These are phyloP conservation scores for Symbiodinium natans DNA, from an alignment of 73 alveolate species.

Conservation along the genomic window DNA sequence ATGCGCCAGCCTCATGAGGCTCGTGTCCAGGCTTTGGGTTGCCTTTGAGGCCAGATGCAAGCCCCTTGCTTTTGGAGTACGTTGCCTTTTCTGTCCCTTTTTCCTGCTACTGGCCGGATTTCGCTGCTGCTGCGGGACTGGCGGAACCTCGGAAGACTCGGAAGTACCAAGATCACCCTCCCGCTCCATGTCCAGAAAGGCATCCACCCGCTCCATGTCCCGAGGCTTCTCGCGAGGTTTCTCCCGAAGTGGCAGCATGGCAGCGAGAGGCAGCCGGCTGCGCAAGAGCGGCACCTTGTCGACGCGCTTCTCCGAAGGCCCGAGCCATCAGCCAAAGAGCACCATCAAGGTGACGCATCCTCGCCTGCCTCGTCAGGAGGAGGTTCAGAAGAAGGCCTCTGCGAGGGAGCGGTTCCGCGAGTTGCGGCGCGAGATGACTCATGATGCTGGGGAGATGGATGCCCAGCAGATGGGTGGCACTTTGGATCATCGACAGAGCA, in stretches of 20 bases:
- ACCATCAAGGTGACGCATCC: not conserved
- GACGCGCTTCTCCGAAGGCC: slow-evolving; percentile 33
- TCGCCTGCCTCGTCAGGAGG: not conserved
- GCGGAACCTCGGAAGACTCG: not conserved
- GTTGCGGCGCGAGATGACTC: slow-evolving; percentile 4
- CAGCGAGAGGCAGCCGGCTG: not conserved
- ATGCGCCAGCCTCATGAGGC: not conserved
- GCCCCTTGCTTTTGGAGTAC: slow-evolving; percentile 8
- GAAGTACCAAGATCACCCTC: not conserved
- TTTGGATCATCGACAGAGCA: not conserved
- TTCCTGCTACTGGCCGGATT: not conserved
- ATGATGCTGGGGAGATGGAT: not conserved
- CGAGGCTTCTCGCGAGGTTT: not conserved
- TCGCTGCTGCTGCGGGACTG: not conserved
- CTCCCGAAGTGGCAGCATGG: slow-evolving; percentile 12
- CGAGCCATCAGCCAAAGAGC: slow-evolving; percentile 41
- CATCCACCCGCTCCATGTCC: not conserved
- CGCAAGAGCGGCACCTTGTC: not conserved
- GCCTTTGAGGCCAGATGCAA: slow-evolving; percentile 1
- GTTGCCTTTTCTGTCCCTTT: slow-evolving; percentile 51
- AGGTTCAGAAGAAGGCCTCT: not conserved
- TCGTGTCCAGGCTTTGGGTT: not conserved
- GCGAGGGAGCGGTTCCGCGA: slow-evolving; percentile 47
- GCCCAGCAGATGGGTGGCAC: not conserved
- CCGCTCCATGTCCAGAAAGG: not conserved